Percentiles rank a stretch among this genome's conserved stretches.
Evolutionary conservation across 495 filamentous ascomycete genomes (phyloP).

Genomic region (Aspergillus ostianus): DNA sequence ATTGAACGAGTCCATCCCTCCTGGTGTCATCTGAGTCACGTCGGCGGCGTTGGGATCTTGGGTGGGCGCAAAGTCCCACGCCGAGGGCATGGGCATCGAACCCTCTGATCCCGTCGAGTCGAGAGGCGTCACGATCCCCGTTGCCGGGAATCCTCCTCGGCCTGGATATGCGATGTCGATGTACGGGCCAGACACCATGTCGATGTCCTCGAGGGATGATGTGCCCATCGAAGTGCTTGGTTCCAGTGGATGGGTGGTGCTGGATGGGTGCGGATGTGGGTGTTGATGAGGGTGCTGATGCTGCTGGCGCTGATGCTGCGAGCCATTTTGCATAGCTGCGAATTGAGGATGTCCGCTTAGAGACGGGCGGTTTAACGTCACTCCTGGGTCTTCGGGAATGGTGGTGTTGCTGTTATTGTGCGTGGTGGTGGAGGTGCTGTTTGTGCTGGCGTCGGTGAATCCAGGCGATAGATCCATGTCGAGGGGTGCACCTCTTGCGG

Average conservation of each 20-base stretch:
- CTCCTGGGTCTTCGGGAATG: neutral
- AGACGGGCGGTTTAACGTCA: neutral
- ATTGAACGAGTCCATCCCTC: constrained; percentile 26
- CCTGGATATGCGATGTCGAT: neutral
- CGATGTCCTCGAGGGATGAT: constrained; percentile 3
- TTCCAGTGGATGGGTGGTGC: neutral
- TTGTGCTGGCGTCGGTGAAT: constrained; percentile 16
- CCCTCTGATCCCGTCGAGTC: constrained; percentile 16
- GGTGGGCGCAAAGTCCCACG: constrained; percentile 27
- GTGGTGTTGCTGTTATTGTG: neutral
- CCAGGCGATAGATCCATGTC: constrained; percentile 13
- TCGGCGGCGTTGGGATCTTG: constrained; percentile 16
- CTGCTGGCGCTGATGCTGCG: constrained; percentile 4
- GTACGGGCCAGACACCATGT: neutral
- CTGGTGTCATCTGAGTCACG: constrained; percentile 22
- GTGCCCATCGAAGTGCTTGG: neutral
- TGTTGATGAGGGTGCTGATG: constrained; percentile 1
- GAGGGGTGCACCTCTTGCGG: neutral
- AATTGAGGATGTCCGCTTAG: neutral
- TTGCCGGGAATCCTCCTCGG: neutral
- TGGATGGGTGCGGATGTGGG: neutral
- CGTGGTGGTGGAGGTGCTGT: neutral
- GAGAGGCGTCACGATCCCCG: constrained; percentile 11
- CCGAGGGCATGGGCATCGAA: constrained; percentile 17
- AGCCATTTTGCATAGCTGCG: constrained; percentile 3